phyloP scores from a whole-genome alignment of 306 rosid genomes.

The Corylus americana region DNA sequence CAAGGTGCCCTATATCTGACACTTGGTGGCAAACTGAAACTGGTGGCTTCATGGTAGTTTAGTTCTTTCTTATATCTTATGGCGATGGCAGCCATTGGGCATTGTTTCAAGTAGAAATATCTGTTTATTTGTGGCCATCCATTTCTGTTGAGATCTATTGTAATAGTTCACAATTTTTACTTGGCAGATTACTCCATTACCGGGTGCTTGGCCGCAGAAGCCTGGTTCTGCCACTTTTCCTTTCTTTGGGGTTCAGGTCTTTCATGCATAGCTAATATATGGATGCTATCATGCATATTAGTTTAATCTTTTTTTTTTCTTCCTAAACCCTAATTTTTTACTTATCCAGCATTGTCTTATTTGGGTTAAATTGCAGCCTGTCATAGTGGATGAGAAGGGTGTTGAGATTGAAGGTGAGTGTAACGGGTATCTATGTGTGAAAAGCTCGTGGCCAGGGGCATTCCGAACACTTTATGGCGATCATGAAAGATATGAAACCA shows the following conservation, averaged over 20 bases:
- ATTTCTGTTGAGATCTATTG: constrained; percentile 2
- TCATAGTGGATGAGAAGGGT: constrained; percentile 93
- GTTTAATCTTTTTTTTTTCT: not conserved
- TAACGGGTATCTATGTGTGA: constrained; percentile 88
- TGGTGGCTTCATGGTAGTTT: constrained; percentile 93
- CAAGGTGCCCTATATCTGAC: constrained; percentile 96
- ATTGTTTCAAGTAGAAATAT: constrained; percentile 8
- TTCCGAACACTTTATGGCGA: constrained; percentile 95
- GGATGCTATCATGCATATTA: constrained; percentile 21
- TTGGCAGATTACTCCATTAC: constrained; percentile 89
- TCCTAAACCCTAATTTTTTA: not conserved
- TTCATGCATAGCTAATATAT: constrained; percentile 17
- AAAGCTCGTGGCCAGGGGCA: constrained; percentile 96
- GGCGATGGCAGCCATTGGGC: constrained; percentile 8
- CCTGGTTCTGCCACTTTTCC: constrained; percentile 99
- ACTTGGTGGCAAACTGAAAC: constrained; percentile 99
- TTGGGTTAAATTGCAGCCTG: constrained; percentile 57
- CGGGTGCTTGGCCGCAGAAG: constrained; percentile 99
- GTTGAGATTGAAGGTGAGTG: constrained; percentile 91
- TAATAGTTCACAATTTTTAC: constrained; percentile 22
- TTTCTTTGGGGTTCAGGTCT: constrained; percentile 96
- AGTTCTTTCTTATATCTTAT: constrained; percentile 33
- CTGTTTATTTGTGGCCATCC: constrained; percentile 5
- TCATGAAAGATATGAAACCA: constrained; percentile 95
- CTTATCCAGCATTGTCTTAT: constrained; percentile 25